Evolutionary conservation across 192 early-diverging fungal genomes (phyloP).

Genomic region (Oehlia diaphana): DNA sequence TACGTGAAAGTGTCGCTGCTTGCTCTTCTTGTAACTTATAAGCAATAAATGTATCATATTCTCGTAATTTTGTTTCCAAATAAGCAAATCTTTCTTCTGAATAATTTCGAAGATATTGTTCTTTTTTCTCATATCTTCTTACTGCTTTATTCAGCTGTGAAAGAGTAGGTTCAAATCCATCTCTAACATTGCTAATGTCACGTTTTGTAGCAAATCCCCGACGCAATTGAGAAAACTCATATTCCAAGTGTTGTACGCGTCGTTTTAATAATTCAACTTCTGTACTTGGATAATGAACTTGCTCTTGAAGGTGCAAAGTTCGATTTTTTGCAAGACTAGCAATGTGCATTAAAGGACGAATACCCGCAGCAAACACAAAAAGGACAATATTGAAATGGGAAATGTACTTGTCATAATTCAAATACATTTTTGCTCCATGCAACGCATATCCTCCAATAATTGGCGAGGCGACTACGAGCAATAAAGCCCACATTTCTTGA

Average conservation of each 20-base stretch:
- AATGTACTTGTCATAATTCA: conserved; percentile 57
- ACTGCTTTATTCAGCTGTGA: conserved; percentile 54
- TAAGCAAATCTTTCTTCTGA: conserved; percentile 52
- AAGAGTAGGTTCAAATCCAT: conserved; percentile 52
- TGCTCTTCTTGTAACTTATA: conserved; percentile 57
- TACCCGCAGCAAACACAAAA: conserved; percentile 56
- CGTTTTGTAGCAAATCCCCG: conserved; percentile 57
- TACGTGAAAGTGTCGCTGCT: conserved; percentile 33
- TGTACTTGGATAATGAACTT: conserved; percentile 49
- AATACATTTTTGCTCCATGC: conserved; percentile 51
- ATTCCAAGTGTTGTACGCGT: conserved; percentile 49
- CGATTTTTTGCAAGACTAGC: conserved; percentile 49
- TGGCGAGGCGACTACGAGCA: conserved; percentile 53
- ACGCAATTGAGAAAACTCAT: conserved; percentile 48
- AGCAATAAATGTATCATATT: conserved; percentile 52
- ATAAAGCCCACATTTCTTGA: conserved; percentile 50
- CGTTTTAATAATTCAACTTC: conserved; percentile 50
- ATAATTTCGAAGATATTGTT: conserved; percentile 48
- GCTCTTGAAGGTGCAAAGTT: conserved; percentile 53
- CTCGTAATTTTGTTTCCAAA: conserved; percentile 54
- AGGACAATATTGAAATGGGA: conserved; percentile 56
- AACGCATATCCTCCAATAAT: conserved; percentile 56
- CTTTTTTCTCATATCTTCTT: conserved; percentile 58
- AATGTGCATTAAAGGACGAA: conserved; percentile 54
- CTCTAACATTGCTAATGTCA: conserved; percentile 49